phyloP scores from a whole-genome alignment of 495 filamentous ascomycete species.

The Daldinia childiae region DNA sequence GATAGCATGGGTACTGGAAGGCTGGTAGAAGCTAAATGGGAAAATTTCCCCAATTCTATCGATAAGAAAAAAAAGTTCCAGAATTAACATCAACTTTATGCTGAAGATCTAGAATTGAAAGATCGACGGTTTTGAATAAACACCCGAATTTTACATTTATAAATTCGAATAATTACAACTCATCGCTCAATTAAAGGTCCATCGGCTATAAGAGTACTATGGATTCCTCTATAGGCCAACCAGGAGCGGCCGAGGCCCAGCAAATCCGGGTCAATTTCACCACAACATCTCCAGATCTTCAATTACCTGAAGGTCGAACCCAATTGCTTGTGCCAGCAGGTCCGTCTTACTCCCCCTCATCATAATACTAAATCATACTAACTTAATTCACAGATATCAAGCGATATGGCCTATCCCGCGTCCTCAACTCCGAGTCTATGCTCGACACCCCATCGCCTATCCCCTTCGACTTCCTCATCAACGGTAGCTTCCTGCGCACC shows the following conservation, averaged over 20 bases:
- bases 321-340: conserved; percentile 63
- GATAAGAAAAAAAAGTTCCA: conserved; percentile 41
- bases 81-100: conserved; percentile 2
- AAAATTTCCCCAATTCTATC: conserved; percentile 27
- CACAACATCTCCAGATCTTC: conserved; percentile 64
- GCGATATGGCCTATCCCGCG: conserved; percentile 88
- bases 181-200: not conserved
- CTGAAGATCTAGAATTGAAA: not conserved
- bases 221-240: conserved; percentile 41
- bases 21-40: conserved; percentile 6
- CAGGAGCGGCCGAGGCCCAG: conserved; percentile 41
- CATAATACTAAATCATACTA: conserved; percentile 11
- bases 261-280: conserved; percentile 67
- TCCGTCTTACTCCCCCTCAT: conserved; percentile 34
- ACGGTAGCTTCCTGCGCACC: conserved; percentile 87
- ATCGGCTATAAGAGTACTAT: conserved; percentile 6
- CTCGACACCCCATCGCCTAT: conserved; percentile 79
- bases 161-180: not conserved
- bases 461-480: conserved; percentile 95
- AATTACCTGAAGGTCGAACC: conserved; percentile 63
- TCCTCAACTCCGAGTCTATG: conserved; percentile 86
- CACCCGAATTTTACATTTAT: not conserved
- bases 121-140: not conserved
- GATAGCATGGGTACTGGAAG: not conserved
- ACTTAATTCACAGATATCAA: conserved; percentile 67